Percentiles rank a stretch among this genome's conserved stretches.
Conservation (phyloP, 2,329 filamentous ascomycete species). For the Dactylellina sp. region DNA sequence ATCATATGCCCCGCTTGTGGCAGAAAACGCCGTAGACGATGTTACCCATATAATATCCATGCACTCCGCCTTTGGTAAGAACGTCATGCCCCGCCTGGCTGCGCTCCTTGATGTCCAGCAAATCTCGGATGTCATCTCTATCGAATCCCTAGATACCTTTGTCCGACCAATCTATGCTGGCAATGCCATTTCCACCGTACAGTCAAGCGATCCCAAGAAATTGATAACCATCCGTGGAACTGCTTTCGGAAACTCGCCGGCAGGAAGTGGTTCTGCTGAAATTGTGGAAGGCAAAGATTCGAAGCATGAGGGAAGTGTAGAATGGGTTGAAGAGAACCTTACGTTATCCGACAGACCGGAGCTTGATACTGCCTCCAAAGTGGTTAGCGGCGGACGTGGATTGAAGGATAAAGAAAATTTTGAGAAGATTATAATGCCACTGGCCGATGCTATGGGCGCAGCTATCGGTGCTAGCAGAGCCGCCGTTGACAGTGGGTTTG, state of each 20-base stretch:
- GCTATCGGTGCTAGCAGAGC: slow-evolving; percentile 94
- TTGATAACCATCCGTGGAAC: slow-evolving; percentile 93
- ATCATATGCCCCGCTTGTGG: slow-evolving; percentile 90
- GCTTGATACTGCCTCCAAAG: slow-evolving; percentile 84
- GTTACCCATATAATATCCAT: slow-evolving; percentile 92
- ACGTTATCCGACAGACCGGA: slow-evolving; percentile 94
- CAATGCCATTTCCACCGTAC: slow-evolving; percentile 95
- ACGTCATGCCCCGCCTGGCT: slow-evolving; percentile 87
- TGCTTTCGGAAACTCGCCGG: slow-evolving; percentile 81
- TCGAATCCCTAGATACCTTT: slow-evolving; percentile 93
- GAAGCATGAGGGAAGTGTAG: slow-evolving; percentile 76
- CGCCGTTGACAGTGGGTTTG: slow-evolving; percentile 95
- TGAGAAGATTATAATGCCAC: slow-evolving; percentile 87
- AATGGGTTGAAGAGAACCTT: slow-evolving; percentile 95
- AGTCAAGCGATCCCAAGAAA: slow-evolving; percentile 87
- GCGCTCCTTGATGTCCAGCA: slow-evolving; percentile 92
- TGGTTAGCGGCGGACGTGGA: slow-evolving; percentile 93
- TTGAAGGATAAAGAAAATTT: slow-evolving; percentile 99
- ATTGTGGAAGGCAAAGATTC: slow-evolving; percentile 83
- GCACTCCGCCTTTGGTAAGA: slow-evolving; percentile 97
- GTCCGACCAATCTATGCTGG: slow-evolving; percentile 97
- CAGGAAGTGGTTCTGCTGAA: slow-evolving; percentile 74
- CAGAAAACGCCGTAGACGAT: slow-evolving; percentile 94
- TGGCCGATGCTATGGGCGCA: slow-evolving; percentile 93
- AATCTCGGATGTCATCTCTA: slow-evolving; percentile 87